phyloP scores from a whole-genome alignment of 1,284 basidiomycete species.

The Sanghuangporus sanghuang region DNA sequence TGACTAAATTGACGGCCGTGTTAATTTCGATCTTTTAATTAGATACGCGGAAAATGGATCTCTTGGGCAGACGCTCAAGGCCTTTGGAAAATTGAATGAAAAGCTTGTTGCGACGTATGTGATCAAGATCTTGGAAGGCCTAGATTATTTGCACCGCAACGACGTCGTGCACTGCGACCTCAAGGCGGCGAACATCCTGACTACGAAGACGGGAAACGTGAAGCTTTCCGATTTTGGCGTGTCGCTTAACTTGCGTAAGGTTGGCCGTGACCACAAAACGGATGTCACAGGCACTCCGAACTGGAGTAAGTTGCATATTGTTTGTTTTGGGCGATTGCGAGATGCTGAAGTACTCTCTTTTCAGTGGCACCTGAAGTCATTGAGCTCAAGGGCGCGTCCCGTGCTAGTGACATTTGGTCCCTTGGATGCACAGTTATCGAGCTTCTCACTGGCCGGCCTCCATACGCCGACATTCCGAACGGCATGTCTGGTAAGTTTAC shows the following conservation, averaged over 20 bases:
- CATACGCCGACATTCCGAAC: constrained; percentile 43
- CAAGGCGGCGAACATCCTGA: constrained; percentile 67
- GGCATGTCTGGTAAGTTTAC: constrained; percentile 37
- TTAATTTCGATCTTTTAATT: neutral
- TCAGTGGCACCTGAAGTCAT: constrained; percentile 68
- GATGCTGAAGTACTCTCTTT: constrained; percentile 4
- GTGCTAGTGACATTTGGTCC: constrained; percentile 54
- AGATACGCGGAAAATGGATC: constrained; percentile 52
- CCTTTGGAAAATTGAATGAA: constrained; percentile 50
- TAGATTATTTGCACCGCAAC: constrained; percentile 45
- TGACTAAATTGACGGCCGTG: neutral
- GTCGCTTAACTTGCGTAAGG: constrained; percentile 58
- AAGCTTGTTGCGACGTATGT: constrained; percentile 46
- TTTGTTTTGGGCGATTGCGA: constrained; percentile 6
- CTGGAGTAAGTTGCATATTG: constrained; percentile 40
- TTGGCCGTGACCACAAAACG: constrained; percentile 42
- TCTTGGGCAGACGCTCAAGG: constrained; percentile 44
- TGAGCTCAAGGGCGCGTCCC: constrained; percentile 55
- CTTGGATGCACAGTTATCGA: constrained; percentile 57
- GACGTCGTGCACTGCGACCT: constrained; percentile 45
- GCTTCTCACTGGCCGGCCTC: constrained; percentile 51
- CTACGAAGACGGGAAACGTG: constrained; percentile 60
- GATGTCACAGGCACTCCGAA: constrained; percentile 54
- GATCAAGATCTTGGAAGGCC: constrained; percentile 49
- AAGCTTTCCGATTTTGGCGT: constrained; percentile 67